Conservation (phyloP, 2,329 filamentous ascomycete genomes). For the Hyphodiscus sp. region DNA sequence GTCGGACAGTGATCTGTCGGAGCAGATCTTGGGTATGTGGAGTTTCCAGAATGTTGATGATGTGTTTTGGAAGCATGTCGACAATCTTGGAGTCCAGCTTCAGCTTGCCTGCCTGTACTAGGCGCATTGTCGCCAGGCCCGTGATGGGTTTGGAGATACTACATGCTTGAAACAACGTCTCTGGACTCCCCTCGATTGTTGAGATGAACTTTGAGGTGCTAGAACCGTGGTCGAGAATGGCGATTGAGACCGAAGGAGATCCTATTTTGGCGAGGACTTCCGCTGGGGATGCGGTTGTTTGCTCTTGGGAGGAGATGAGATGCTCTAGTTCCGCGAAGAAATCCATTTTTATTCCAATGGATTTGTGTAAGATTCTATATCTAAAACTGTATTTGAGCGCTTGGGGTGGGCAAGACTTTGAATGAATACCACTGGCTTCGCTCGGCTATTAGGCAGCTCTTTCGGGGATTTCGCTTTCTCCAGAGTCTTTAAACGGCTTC, state of each 20-base stretch:
- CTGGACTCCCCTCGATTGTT: not conserved
- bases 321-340: constrained; percentile 2
- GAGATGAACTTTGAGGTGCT: constrained; percentile 2
- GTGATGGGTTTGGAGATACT: constrained; percentile 6
- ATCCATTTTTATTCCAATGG: not conserved
- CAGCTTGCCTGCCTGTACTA: constrained; percentile 2
- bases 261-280: constrained; percentile 3
- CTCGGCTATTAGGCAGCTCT: too few species aligned
- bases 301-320: constrained; percentile 3
- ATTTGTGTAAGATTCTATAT: too few species aligned
- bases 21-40: constrained; percentile 1
- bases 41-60: not conserved
- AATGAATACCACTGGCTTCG: too few species aligned
- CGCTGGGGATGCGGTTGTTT: not conserved
- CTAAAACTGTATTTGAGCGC: too few species aligned
- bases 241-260: constrained; percentile 1
- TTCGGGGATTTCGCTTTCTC: too few species aligned
- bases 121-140: not conserved
- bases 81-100: not conserved
- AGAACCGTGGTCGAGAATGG: constrained; percentile 1
- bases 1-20: not conserved
- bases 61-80: not conserved
- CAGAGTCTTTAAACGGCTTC: too few species aligned
- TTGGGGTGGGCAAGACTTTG: too few species aligned
- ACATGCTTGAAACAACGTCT: constrained; percentile 7